Percentiles rank a stretch among this genome's conserved stretches.
phyloP scores from a whole-genome alignment of 2,329 filamentous ascomycete species.

The Piedraia hortae region DNA sequence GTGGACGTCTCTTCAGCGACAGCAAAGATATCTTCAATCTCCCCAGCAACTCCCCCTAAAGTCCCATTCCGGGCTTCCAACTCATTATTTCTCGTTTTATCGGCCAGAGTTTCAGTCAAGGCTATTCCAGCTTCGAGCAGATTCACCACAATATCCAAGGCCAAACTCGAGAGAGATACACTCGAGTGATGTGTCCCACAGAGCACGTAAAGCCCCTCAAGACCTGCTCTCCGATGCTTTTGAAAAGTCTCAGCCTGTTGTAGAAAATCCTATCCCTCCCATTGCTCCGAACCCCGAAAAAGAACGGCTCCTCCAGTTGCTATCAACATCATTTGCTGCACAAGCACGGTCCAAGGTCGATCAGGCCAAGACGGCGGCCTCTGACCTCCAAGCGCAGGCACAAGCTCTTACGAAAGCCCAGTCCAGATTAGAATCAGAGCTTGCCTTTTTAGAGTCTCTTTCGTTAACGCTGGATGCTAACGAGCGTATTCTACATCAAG shows the following conservation, averaged over 20 bases:
- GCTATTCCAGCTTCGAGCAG: too few relatives aligned
- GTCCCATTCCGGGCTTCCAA: too few relatives aligned
- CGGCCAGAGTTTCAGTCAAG: too few relatives aligned
- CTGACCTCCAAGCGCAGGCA: slow-evolving; percentile 53
- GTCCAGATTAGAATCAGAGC: slow-evolving; percentile 42
- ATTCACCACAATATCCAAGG: too few relatives aligned
- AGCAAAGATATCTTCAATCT: too few relatives aligned
- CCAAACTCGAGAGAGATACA: too few relatives aligned
- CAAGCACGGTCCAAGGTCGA: slow-evolving; percentile 40
- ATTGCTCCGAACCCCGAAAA: slow-evolving; percentile 92
- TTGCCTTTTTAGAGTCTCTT: slow-evolving; percentile 41
- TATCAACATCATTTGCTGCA: slow-evolving; percentile 40
- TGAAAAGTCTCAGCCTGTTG: slow-evolving; percentile 27
- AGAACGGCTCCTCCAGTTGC: slow-evolving; percentile 52
- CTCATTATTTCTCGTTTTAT: too few relatives aligned
- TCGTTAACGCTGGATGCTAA: slow-evolving; percentile 47
- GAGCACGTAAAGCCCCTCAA: slow-evolving; percentile 15
- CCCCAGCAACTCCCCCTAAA: too few relatives aligned
- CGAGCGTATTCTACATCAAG: slow-evolving; percentile 47
- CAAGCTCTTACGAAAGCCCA: slow-evolving; percentile 46
- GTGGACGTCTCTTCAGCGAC: too few relatives aligned
- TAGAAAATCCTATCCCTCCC: slow-evolving; percentile 35
- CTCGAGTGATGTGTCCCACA: too few relatives aligned
- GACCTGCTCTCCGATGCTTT: slow-evolving; percentile 38
- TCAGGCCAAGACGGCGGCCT: slow-evolving; percentile 47